Percentiles rank a stretch among this genome's conserved stretches.
Evolutionary conservation across 306 rosid genomes (phyloP).

Genomic region (Elaeagnus macrophylla): DNA sequence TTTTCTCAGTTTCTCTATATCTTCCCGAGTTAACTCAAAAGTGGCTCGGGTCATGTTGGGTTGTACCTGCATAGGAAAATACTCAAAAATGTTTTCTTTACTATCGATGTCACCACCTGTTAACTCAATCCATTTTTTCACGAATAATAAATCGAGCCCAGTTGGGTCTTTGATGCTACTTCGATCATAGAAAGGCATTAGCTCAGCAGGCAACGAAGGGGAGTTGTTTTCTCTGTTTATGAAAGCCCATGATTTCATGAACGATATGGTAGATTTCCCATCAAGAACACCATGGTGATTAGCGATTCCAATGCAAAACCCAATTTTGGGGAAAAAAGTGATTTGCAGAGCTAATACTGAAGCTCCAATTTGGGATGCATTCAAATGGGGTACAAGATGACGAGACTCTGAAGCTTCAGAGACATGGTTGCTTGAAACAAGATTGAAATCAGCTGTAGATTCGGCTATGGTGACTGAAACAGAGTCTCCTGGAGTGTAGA

Average conservation of each 20-base stretch:
- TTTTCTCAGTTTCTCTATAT: neutral
- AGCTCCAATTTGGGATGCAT: slow-evolving; percentile 13
- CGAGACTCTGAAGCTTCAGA: slow-evolving; percentile 19
- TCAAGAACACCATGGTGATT: slow-evolving; percentile 43
- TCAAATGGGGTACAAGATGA: slow-evolving; percentile 35
- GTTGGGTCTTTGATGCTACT: slow-evolving; percentile 20
- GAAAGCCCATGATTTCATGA: slow-evolving; percentile 48
- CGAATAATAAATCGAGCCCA: slow-evolving; percentile 11
- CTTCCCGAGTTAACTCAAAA: slow-evolving; percentile 1
- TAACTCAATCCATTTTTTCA: neutral
- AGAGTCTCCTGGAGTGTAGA: slow-evolving; percentile 25
- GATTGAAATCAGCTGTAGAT: slow-evolving; percentile 25
- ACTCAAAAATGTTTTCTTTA: slow-evolving; percentile 5
- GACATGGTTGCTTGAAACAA: slow-evolving; percentile 10
- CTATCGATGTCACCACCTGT: slow-evolving; percentile 18
- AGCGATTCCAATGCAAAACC: slow-evolving; percentile 37
- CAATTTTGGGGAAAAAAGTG: slow-evolving; percentile 36
- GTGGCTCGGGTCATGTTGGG: slow-evolving; percentile 8
- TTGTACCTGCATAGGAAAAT: neutral
- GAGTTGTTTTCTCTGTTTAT: neutral
- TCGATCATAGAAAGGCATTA: slow-evolving; percentile 39
- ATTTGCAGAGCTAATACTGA: slow-evolving; percentile 36
- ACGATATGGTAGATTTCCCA: slow-evolving; percentile 34
- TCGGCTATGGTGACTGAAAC: slow-evolving; percentile 42
- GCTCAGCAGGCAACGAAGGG: slow-evolving; percentile 8